These are phyloP conservation scores for Apophysomyces sp. DNA, from an alignment of 371 early-diverging fungal species.

Conservation along the genomic window DNA sequence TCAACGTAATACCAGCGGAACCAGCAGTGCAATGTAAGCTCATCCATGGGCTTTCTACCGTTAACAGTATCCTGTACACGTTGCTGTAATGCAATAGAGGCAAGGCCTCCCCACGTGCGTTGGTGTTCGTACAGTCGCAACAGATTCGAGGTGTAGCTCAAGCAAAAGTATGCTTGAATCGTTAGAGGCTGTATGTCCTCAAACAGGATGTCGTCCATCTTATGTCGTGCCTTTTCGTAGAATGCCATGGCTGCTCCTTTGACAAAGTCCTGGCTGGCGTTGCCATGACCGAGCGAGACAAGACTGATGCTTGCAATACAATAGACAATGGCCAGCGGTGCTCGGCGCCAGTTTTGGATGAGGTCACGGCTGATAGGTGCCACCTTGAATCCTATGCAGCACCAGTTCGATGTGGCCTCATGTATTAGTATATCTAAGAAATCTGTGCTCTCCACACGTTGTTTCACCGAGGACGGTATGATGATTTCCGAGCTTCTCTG, in stretches of 20 bases:
- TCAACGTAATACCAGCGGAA: conserved; percentile 49
- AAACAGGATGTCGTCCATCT: conserved; percentile 28
- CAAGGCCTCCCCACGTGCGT: conserved; percentile 28
- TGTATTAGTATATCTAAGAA: conserved; percentile 23
- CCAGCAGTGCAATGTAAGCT: conserved; percentile 23
- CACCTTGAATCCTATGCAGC: conserved; percentile 34
- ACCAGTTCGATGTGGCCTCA: conserved; percentile 22
- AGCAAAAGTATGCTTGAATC: conserved; percentile 28
- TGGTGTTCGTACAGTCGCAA: conserved; percentile 29
- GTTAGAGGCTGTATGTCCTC: conserved; percentile 19
- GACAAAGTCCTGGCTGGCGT: conserved; percentile 12
- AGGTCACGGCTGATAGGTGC: conserved; percentile 21
- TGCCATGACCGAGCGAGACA: conserved; percentile 25
- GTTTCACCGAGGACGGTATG: conserved; percentile 9
- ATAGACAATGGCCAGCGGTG: conserved; percentile 25
- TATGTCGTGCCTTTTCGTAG: conserved; percentile 27
- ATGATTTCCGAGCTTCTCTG: conserved; percentile 2
- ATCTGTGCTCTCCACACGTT: conserved; percentile 11
- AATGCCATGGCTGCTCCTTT: conserved; percentile 26
- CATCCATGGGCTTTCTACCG: conserved; percentile 4
- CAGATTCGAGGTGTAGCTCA: conserved; percentile 33
- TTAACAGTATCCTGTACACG: conserved; percentile 6
- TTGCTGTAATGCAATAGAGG: conserved; percentile 24
- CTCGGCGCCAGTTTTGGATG: conserved; percentile 17
- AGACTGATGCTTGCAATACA: conserved; percentile 27